A percentile compares a stretch with the other conserved stretches of the same genome.
Evolutionary conservation across 192 early-diverging fungal species (phyloP).

Genomic region (Coemansia umbellata): DNA sequence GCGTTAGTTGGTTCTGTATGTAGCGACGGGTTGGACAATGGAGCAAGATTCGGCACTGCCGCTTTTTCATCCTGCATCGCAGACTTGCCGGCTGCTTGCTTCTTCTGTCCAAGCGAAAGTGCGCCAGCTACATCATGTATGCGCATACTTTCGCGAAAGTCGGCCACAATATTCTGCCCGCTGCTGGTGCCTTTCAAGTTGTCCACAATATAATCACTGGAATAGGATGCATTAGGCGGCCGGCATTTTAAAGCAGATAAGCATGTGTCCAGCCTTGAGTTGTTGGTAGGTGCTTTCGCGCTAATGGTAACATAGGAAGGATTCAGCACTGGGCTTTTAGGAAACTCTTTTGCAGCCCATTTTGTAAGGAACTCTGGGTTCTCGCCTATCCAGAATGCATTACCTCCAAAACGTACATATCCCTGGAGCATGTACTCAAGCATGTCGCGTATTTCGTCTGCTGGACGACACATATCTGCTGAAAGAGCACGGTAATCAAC

Average conservation of each 20-base stretch:
- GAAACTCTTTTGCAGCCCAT: conserved; percentile 44
- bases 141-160: conserved; percentile 38
- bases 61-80: not conserved
- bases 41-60: too few relatives aligned
- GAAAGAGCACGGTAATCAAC: conserved; percentile 17
- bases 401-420: conserved; percentile 34
- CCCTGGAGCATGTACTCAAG: conserved; percentile 43
- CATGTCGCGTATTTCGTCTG: conserved; percentile 30
- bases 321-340: conserved; percentile 22
- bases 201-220: conserved; percentile 11
- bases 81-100: not conserved
- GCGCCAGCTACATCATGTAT: conserved; percentile 1
- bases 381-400: conserved; percentile 29
- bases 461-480: conserved; percentile 18
- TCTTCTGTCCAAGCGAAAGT: not conserved
- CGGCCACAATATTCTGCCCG: conserved; percentile 21
- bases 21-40: too few relatives aligned
- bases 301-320: not conserved
- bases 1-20: too few relatives aligned
- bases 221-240: conserved; percentile 7
- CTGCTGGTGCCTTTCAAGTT: conserved; percentile 9
- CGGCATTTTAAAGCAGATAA: conserved; percentile 32
- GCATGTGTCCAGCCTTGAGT: conserved; percentile 21
- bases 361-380: conserved; percentile 12
- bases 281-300: not conserved